These are phyloP conservation scores for Cocos nucifera DNA, from an alignment of 176 grass and related monocot genomes.

Conservation along the genomic window DNA sequence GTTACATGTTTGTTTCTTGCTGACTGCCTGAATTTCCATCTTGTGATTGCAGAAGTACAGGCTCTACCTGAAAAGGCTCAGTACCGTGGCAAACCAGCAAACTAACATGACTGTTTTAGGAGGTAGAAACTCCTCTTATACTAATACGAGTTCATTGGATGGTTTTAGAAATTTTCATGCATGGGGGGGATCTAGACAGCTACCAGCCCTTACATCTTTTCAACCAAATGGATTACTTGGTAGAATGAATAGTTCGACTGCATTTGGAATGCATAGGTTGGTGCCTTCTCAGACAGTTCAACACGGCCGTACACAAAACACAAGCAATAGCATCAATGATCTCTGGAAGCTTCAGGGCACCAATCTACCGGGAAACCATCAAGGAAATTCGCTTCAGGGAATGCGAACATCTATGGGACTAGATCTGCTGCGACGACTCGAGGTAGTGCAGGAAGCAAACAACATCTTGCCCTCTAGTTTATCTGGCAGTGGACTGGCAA, in stretches of 20 bases:
- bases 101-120: conserved; percentile 28
- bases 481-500: conserved; percentile 3
- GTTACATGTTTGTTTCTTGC: conserved; percentile 1
- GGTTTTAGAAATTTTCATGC: conserved; percentile 61
- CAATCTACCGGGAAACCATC: conserved; percentile 6
- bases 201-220: conserved; percentile 23
- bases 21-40: not conserved
- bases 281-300: conserved; percentile 36
- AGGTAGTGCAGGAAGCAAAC: conserved; percentile 9
- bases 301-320: conserved; percentile 23
- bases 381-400: conserved; percentile 15
- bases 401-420: not conserved
- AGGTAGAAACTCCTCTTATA: conserved; percentile 36
- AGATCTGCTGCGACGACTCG: not conserved
- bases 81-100: conserved; percentile 20
- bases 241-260: conserved; percentile 50
- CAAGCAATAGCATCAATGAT: conserved; percentile 19
- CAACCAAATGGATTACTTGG: conserved; percentile 36
- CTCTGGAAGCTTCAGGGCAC: conserved; percentile 3
- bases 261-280: conserved; percentile 38
- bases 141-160: conserved; percentile 37
- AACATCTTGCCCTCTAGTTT: conserved; percentile 9
- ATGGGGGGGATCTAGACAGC: conserved; percentile 43
- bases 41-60: conserved; percentile 61
- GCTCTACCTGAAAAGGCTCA: conserved; percentile 33